A percentile compares a stretch with the other conserved stretches of the same genome.
phyloP scores from a whole-genome alignment of 371 early-diverging fungal genomes.

The Apophysomyces ossiformis region DNA sequence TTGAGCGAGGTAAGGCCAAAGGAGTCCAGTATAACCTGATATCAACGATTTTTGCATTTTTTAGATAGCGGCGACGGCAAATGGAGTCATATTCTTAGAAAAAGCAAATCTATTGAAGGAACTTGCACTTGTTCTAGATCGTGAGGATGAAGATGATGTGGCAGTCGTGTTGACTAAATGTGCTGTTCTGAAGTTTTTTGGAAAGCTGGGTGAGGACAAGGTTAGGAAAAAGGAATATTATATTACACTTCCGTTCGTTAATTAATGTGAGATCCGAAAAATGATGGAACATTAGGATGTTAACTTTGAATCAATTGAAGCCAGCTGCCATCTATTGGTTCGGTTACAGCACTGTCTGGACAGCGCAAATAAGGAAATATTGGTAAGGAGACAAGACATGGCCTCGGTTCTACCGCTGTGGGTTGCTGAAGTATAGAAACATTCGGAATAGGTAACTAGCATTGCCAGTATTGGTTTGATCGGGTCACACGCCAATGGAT shows the following conservation, averaged over 20 bases:
- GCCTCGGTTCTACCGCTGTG: neutral
- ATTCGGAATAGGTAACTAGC: conserved; percentile 34
- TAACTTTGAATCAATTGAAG: conserved; percentile 29
- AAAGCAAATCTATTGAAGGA: conserved; percentile 35
- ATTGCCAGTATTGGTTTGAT: conserved; percentile 45
- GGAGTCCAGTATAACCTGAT: neutral
- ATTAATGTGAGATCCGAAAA: neutral
- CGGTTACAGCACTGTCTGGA: conserved; percentile 31
- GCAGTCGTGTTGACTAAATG: conserved; percentile 40
- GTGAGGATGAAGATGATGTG: conserved; percentile 35
- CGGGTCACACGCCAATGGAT: conserved; percentile 38
- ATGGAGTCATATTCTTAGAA: conserved; percentile 42
- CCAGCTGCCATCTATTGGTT: conserved; percentile 34
- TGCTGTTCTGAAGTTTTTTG: conserved; percentile 50
- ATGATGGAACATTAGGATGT: conserved; percentile 27
- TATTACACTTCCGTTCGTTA: too few relatives aligned
- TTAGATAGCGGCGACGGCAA: conserved; percentile 36
- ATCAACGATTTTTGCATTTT: neutral
- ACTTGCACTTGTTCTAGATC: conserved; percentile 31
- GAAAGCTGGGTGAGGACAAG: conserved; percentile 38
- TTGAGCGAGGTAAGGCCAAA: conserved; percentile 40
- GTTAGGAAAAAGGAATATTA: conserved; percentile 11
- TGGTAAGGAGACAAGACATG: conserved; percentile 28
- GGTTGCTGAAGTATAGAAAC: neutral
- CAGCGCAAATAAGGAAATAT: conserved; percentile 33